These are phyloP conservation scores for Gonapodya sp. DNA, from an alignment of 192 early-diverging fungal genomes.

Conservation along the genomic window DNA sequence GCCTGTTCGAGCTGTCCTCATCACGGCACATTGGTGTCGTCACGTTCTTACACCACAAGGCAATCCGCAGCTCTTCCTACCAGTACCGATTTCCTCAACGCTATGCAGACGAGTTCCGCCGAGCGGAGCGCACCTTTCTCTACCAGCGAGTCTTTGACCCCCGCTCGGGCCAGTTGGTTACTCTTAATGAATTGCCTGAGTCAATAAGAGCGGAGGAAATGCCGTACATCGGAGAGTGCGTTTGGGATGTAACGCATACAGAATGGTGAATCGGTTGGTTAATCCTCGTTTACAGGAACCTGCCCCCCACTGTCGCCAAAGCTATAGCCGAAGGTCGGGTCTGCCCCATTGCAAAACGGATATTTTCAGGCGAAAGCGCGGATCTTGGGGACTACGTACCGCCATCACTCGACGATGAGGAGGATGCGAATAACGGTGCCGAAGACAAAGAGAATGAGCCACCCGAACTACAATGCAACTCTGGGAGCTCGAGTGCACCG, in stretches of 20 bases:
- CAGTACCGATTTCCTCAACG: constrained; percentile 35
- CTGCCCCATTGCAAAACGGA: not conserved
- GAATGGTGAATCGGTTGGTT: not conserved
- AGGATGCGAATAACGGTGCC: not conserved
- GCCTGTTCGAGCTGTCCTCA: constrained; percentile 3
- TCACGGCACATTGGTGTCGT: not conserved
- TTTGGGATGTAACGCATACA: not conserved
- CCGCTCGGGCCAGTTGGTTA: not conserved
- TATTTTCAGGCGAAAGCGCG: not conserved
- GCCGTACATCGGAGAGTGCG: constrained; percentile 13
- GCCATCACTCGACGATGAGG: no score
- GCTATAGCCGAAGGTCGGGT: not conserved
- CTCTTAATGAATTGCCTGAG: not conserved
- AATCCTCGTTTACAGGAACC: not conserved
- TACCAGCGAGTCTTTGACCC: constrained; percentile 88
- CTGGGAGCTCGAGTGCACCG: not conserved
- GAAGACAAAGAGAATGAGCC: not conserved
- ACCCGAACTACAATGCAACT: not conserved
- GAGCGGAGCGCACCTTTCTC: constrained; percentile 79
- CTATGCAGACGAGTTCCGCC: constrained; percentile 60
- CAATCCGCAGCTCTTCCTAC: constrained; percentile 31
- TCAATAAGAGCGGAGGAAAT: constrained; percentile 4
- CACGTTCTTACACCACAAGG: constrained; percentile 18
- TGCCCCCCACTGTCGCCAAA: not conserved
- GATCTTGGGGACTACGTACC: not conserved